phyloP scores from a whole-genome alignment of 768 basidiomycete species.

The Tephrocybe sp. region DNA sequence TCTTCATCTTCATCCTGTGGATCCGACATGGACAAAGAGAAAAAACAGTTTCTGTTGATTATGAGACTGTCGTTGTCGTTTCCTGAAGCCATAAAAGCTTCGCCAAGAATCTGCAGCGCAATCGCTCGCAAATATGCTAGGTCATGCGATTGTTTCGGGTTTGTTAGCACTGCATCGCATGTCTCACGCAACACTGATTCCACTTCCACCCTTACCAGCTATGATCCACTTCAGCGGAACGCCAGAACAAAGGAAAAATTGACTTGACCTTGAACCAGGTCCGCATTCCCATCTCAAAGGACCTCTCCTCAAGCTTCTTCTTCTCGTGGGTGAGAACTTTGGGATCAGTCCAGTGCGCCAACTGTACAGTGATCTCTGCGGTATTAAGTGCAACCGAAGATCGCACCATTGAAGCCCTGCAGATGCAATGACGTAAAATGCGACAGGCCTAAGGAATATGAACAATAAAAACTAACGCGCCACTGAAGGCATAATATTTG shows the following conservation, averaged over 20 bases:
- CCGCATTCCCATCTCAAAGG: conserved; percentile 87
- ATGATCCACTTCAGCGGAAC: background rate
- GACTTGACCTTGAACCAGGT: conserved; percentile 77
- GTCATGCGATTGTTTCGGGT: conserved; percentile 47
- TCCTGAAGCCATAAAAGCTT: conserved; percentile 54
- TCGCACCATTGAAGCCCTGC: conserved; percentile 19
- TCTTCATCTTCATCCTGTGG: too few species aligned
- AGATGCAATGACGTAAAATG: background rate
- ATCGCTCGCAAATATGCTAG: conserved; percentile 74
- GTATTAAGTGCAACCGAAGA: conserved; percentile 85
- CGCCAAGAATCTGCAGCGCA: conserved; percentile 81
- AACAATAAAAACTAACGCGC: conserved; percentile 60
- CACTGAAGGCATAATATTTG: conserved; percentile 90
- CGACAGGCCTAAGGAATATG: background rate
- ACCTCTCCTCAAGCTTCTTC: conserved; percentile 83
- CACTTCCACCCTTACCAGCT: conserved; percentile 75
- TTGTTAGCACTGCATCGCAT: conserved; percentile 75
- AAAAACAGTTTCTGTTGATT: too few species aligned
- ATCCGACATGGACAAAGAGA: too few species aligned
- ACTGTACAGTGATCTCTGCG: conserved; percentile 88
- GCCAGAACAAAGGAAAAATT: background rate
- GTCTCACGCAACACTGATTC: conserved; percentile 87
- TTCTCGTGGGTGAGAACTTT: conserved; percentile 77
- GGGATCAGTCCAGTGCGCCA: conserved; percentile 84
- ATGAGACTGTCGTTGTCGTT: too few species aligned